A percentile compares a stretch with the other conserved stretches of the same genome.
Evolutionary conservation across 129 eudicot genomes (phyloP).

Genomic region (Rutidosis leptorrhynchoides): DNA sequence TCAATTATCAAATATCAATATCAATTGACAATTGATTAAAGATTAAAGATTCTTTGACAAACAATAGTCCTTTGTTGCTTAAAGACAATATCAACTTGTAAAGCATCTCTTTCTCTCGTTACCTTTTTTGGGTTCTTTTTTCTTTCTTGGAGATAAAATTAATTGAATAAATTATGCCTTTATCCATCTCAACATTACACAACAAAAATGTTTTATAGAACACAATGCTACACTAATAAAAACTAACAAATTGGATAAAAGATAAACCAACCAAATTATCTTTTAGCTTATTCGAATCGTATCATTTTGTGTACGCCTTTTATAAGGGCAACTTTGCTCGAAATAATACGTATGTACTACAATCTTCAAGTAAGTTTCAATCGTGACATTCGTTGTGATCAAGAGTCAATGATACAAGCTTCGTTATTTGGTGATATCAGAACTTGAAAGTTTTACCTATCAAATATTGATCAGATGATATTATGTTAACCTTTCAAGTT

Average conservation of each 20-base stretch:
- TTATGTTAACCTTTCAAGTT: too few relatives aligned
- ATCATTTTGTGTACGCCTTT: not conserved
- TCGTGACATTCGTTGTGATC: too few relatives aligned
- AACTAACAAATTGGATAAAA: not conserved
- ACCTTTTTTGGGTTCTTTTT: not conserved
- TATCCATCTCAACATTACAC: conserved; percentile 9
- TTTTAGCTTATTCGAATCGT: not conserved
- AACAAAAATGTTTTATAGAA: not conserved
- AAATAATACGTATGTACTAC: too few relatives aligned
- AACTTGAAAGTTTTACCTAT: too few relatives aligned
- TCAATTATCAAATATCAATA: too few relatives aligned
- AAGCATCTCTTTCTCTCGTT: conserved; percentile 7
- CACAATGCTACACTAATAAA: not conserved
- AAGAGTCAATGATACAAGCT: too few relatives aligned
- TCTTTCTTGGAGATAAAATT: not conserved
- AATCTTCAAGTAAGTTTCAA: too few relatives aligned
- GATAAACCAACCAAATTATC: not conserved
- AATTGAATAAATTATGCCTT: not conserved
- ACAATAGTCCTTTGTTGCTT: conserved; percentile 52
- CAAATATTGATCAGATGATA: too few relatives aligned
- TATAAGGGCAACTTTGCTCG: too few relatives aligned
- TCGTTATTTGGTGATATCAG: too few relatives aligned
- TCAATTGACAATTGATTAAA: too few relatives aligned
- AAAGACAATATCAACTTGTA: conserved; percentile 53
- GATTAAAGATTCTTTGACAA: conserved; percentile 93